These are phyloP conservation scores for Fimicolochytrium jonesii DNA, from an alignment of 192 early-diverging fungal species.

Conservation along the genomic window DNA sequence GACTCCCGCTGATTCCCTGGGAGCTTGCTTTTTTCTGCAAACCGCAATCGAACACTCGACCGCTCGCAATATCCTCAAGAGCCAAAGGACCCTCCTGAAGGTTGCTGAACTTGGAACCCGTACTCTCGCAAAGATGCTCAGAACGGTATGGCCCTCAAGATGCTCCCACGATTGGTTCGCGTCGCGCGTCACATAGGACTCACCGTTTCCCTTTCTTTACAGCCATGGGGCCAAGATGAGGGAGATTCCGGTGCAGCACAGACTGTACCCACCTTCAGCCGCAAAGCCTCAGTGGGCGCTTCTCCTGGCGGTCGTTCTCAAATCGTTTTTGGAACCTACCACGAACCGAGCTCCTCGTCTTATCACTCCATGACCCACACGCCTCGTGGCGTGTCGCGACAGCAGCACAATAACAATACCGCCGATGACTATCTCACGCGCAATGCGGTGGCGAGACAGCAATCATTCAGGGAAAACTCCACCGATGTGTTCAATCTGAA, in stretches of 20 bases:
- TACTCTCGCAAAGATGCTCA: background rate
- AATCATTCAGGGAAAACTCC: background rate
- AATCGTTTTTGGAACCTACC: constrained; percentile 1
- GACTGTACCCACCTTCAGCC: background rate
- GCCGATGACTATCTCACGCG: background rate
- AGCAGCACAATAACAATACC: too few relatives aligned
- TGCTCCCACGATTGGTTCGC: background rate
- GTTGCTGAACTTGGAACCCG: background rate
- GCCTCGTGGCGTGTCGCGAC: too few relatives aligned
- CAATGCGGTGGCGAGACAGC: background rate
- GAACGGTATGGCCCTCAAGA: background rate
- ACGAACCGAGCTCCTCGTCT: background rate
- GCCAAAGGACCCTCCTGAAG: too few relatives aligned
- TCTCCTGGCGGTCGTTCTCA: background rate
- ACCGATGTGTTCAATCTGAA: background rate
- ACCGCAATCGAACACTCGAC: too few relatives aligned
- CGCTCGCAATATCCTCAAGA: too few relatives aligned
- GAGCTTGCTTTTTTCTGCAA: too few relatives aligned
- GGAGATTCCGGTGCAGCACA: background rate
- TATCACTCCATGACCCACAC: background rate
- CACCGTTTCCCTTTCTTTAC: background rate
- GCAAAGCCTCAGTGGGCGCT: background rate
- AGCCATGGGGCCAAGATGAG: constrained; percentile 3
- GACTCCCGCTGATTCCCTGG: too few relatives aligned
- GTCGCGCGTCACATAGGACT: too few relatives aligned